Conservation (phyloP, 176 grass and related monocot genomes). For the Carex cristatella region DNA sequence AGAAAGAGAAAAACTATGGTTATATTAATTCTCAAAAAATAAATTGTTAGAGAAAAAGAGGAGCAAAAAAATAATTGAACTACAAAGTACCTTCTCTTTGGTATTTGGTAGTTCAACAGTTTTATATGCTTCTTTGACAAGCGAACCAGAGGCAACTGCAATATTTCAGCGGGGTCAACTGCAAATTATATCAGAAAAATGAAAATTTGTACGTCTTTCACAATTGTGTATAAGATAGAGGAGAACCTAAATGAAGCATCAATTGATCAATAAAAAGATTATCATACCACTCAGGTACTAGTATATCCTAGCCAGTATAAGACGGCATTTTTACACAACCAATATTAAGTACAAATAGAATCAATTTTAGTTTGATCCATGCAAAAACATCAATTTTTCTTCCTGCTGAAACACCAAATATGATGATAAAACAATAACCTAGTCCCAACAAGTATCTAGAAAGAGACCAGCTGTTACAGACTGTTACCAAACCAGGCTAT, state of each 20-base stretch:
- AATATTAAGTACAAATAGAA: not conserved
- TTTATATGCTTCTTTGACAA: conserved; percentile 45
- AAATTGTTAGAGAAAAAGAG: conserved; percentile 35
- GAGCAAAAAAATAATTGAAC: conserved; percentile 44
- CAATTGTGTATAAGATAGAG: conserved; percentile 20
- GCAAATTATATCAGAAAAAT: conserved; percentile 37
- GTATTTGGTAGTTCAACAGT: conserved; percentile 44
- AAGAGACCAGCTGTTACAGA: not conserved
- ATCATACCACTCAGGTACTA: not conserved
- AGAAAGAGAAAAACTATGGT: not conserved
- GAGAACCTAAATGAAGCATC: conserved; percentile 16
- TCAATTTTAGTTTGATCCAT: not conserved
- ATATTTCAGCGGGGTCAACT: conserved; percentile 51
- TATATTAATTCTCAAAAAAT: conserved; percentile 4
- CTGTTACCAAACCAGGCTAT: not conserved
- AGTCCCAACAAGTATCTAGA: not conserved
- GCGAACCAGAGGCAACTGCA: conserved; percentile 18
- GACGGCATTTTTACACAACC: not conserved
- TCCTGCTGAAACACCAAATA: not conserved
- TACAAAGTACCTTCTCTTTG: conserved; percentile 31
- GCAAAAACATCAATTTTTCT: not conserved
- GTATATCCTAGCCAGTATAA: not conserved
- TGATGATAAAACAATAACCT: not conserved
- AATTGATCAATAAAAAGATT: not conserved
- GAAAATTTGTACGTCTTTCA: conserved; percentile 8